Evolutionary conservation across 805 yeast species (phyloP), one percentile per base, ranked within the genome.

Genomic region (Cyberlindnera lachancei): DNA sequence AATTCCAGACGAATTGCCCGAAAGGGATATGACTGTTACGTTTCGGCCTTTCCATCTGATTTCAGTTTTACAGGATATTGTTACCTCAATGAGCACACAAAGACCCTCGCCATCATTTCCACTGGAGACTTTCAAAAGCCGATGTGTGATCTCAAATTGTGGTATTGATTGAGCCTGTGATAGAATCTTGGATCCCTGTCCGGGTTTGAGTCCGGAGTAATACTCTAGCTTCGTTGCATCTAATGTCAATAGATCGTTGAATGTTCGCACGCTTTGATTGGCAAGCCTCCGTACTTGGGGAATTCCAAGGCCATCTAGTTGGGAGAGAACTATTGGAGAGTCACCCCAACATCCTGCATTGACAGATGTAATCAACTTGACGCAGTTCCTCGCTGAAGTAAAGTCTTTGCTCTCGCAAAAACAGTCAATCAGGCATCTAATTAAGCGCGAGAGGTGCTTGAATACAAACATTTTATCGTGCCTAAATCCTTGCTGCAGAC

Each of bases 261-360:
- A 48, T 3, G 45, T 42, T 4, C 30, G 34, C 3, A 73, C 40
- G n/a, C 60, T 53, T 7, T 58, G 58, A 15, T 51, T 56, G 0
- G 53, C 50, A 31, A 70, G 52, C 27, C 58, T 61, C 24, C 64
- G 50, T 1, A 66, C 61, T 17, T 63, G 53, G 0, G 56, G 62
- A 3, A 61, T 36, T 0, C 73, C 76, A 15, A 73, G 50, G 6
- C 66, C 69, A 18, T 64, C 65, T 9, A 73, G 33, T 34, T 73
- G 79, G 30, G 64, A 49, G n/a, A 73, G 45, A 4, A 62, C 63
- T 46, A 60, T 56, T 0, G 68, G 48, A 0, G 65, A 45, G 31
- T 62, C 64, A 38, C 70, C 77, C 80, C 80, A 73, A 12, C 73
- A 59, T 36, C 55, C 59, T 0, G 71, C 70, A 27, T 46, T 48